Conservation (phyloP, 1,284 basidiomycete genomes). For the Cryptococcus sp. region DNA sequence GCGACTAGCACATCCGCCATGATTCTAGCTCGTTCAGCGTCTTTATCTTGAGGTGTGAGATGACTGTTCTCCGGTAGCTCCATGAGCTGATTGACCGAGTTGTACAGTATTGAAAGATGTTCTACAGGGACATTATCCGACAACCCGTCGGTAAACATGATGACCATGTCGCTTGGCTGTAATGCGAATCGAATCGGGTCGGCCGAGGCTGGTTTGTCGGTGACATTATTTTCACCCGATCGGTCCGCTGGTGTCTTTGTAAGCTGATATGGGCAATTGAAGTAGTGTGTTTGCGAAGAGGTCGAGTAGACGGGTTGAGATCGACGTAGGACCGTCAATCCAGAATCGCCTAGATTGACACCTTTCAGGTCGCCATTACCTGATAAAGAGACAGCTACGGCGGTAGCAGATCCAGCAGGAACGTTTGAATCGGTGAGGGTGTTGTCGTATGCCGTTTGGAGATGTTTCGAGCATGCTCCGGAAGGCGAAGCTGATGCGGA, state of each 20-base stretch:
- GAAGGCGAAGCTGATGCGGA: constrained; percentile 23
- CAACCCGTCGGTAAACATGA: constrained; percentile 54
- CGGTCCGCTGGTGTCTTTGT: constrained; percentile 25
- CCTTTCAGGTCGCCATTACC: constrained; percentile 51
- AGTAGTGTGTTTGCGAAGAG: constrained; percentile 45
- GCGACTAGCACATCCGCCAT: constrained; percentile 49
- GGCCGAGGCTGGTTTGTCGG: constrained; percentile 33
- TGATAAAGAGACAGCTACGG: constrained; percentile 39
- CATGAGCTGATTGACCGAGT: constrained; percentile 26
- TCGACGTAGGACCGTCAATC: constrained; percentile 42
- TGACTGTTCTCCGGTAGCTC: constrained; percentile 32
- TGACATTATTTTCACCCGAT: constrained; percentile 4
- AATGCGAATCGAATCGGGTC: constrained; percentile 39
- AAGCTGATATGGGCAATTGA: constrained; percentile 46
- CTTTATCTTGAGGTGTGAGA: constrained; percentile 28
- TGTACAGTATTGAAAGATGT: constrained; percentile 42
- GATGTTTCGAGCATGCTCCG: constrained; percentile 35
- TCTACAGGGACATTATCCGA: constrained; percentile 53
- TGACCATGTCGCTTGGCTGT: constrained; percentile 43
- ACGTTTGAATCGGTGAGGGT: constrained; percentile 50
- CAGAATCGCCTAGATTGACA: constrained; percentile 46
- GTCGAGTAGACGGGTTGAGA: constrained; percentile 36
- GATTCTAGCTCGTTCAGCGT: constrained; percentile 39
- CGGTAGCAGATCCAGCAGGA: constrained; percentile 51
- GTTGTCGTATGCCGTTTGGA: constrained; percentile 50